Conservation (phyloP, 2,329 filamentous ascomycete species). For the Nothophaeocryptopus gaeumannii region DNA sequence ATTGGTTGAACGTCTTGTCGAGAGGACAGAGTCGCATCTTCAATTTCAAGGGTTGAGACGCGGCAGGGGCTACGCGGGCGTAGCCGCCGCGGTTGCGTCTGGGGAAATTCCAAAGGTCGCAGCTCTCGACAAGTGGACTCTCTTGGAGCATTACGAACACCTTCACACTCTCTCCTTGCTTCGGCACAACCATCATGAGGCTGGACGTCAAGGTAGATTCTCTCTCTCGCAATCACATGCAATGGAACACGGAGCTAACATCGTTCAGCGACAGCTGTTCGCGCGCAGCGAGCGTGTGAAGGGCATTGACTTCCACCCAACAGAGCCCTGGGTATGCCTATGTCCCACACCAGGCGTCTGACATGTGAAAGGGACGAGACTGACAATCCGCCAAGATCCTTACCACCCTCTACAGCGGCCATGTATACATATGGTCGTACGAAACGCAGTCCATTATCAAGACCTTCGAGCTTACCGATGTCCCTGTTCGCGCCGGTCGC, state of each 20-base stretch:
- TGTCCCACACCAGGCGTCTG: too few species aligned
- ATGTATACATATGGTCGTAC: slow-evolving; percentile 99
- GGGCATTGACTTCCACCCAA: slow-evolving; percentile 93
- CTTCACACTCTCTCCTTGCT: too few species aligned
- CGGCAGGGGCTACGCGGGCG: too few species aligned
- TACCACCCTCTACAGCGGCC: slow-evolving; percentile 94
- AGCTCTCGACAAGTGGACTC: too few species aligned
- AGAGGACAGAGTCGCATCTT: too few species aligned
- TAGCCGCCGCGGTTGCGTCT: too few species aligned
- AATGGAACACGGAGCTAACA: slow-evolving; percentile 41
- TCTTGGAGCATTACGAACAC: too few species aligned
- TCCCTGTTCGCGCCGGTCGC: slow-evolving; percentile 91
- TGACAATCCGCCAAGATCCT: slow-evolving; percentile 50
- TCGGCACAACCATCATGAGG: slow-evolving; percentile 45
- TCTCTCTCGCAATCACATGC: background rate
- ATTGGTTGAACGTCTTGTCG: too few species aligned
- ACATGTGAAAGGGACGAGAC: too few species aligned
- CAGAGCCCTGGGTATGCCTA: slow-evolving; percentile 71
- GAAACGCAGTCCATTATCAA: slow-evolving; percentile 96
- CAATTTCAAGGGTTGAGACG: too few species aligned
- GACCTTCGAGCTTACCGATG: slow-evolving; percentile 97
- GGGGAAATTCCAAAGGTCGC: too few species aligned
- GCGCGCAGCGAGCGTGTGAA: slow-evolving; percentile 94
- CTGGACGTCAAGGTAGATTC: slow-evolving; percentile 57
- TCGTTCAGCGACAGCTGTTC: slow-evolving; percentile 71